Evolutionary conservation across 2,329 filamentous ascomycete genomes (phyloP), one percentile per base, ranked within the genome.

Genomic region (Monosporascus ibericus): DNA sequence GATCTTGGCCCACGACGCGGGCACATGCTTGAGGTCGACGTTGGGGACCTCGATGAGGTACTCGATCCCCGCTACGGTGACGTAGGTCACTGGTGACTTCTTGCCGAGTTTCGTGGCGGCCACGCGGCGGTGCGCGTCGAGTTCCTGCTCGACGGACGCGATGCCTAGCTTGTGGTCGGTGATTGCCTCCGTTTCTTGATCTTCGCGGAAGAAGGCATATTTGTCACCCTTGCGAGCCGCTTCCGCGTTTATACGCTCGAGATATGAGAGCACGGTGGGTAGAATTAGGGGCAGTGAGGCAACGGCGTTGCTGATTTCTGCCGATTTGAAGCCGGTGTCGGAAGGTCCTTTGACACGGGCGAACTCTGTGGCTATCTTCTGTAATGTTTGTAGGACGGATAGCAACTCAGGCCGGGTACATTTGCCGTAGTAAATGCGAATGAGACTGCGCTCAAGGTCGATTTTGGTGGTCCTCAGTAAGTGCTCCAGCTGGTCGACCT

Each of bases 341-440:
- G 76, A 75, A 2, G 86, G 74, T 0, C 77, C 74, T 52, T 85
- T 86, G 56, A 90, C 78, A 55, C 81, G 75, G 1, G 81, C 74
- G 65, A 90, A 97, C 62, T 94, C 87, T 51, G 81, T 84, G 0
- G 90, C 82, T 46, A 97, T 90, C 53, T 77, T 81, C 63, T 96
- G 91, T 52, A 99, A 76, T 0, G 88, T 88, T 68, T 97, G 92
- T 1, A 99, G 76, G 5, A 95, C 86, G 1, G 82, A 83, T 2
- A 97, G 77, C 4, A 99, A 82, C 69, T 99, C 94, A 0, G 92
- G 87, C 0, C 94, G 85, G 1, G 89, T 88, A 68, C 92, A 97
- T 72, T 95, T 96, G 48, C 92, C 91, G 70, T 99, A 99, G 74
- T 97, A 99, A 54, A 99, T 95, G 44, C 94, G 84, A 63, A 97